Evolutionary conservation across 768 basidiomycete species (phyloP), one percentile per base, ranked within the genome.

Genomic region (Termitomyces sp.): DNA sequence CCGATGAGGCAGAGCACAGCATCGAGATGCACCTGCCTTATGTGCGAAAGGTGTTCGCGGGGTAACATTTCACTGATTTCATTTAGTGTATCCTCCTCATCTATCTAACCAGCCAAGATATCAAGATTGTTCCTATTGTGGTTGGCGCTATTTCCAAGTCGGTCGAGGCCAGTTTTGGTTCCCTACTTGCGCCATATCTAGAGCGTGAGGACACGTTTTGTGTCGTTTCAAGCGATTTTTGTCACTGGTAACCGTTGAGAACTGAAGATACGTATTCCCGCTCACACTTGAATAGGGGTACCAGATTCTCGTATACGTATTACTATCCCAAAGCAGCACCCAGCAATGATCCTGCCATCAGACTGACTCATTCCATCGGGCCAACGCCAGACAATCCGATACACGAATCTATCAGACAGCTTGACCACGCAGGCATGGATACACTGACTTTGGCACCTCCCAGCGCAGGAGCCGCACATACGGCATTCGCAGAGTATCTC

Each of bases 11-110:
- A 31, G 97, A 99, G 67, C 97, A 99, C 70, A 95, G 93, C 68
- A 85, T 99, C 56, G 97, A 99, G 75, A 95, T 99, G 93, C 95
- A 98, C 67, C 81, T 98, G 18, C 95, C 96, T 6, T 95, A 93
- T 70, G 76, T 97, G 44, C 83, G 90, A 52, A 93, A 93, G 70
- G 74, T 88, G 12, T 97, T 96, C 60, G 80, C 91, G 71, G 85
- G 85, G 93, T 93, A 67, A 63, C 6, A n/a, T 76, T 68, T 6
- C 36, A 2, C 15, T 8, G 12, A 4, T 24, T 3, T 9, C 22
- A 16, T 20, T 9, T 20, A 39, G 13, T 44, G 48, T 9, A 42
- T 46, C 36, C 16, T 30, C 6, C 56, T 33, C 46, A 24, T 36
- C 37, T 66, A 41, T 42, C 20, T 33, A 36, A 27, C 27, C 58